Percentiles rank a stretch among this genome's conserved stretches.
These are phyloP conservation scores for Hippophae gyantsensis DNA, from an alignment of 306 rosid species.

Conservation along the genomic window DNA sequence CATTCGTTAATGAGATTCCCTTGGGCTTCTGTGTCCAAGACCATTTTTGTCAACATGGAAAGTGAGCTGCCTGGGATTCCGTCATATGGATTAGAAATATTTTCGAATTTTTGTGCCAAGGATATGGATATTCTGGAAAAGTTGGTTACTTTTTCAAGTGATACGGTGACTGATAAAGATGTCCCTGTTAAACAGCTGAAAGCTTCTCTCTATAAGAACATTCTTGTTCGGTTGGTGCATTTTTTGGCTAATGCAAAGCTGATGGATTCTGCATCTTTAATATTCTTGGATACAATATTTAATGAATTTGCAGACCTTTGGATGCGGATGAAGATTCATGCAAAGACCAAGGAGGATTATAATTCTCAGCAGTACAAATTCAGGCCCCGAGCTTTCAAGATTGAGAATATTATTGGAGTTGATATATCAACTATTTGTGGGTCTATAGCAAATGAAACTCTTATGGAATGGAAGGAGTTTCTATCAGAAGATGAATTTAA, in stretches of 20 bases:
- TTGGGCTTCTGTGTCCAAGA: conserved; percentile 32
- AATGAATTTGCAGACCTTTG: conserved; percentile 53
- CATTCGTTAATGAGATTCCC: conserved; percentile 75
- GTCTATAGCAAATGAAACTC: conserved; percentile 32
- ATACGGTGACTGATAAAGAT: conserved; percentile 31
- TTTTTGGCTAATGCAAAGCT: conserved; percentile 41
- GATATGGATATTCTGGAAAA: conserved; percentile 44
- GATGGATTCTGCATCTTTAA: conserved; percentile 51
- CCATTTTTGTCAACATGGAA: conserved; percentile 30
- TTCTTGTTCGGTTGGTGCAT: conserved; percentile 60
- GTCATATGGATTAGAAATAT: conserved; percentile 32
- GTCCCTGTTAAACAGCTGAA: conserved; percentile 38
- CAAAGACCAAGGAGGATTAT: conserved; percentile 44
- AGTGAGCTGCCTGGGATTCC: conserved; percentile 24
- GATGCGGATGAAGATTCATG: conserved; percentile 45
- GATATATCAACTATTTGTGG: conserved; percentile 40
- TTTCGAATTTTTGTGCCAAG: conserved; percentile 28
- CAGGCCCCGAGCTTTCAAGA: conserved; percentile 56
- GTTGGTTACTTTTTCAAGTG: conserved; percentile 38
- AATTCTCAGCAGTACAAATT: conserved; percentile 62
- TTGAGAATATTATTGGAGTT: conserved; percentile 61
- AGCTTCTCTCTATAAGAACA: conserved; percentile 42
- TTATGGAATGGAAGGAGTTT: conserved; percentile 60
- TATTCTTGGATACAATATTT: conserved; percentile 58
- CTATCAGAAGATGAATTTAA: conserved; percentile 15